Conservation (phyloP, 2,329 filamentous ascomycete genomes). For the Dactylella cylindrospora region DNA sequence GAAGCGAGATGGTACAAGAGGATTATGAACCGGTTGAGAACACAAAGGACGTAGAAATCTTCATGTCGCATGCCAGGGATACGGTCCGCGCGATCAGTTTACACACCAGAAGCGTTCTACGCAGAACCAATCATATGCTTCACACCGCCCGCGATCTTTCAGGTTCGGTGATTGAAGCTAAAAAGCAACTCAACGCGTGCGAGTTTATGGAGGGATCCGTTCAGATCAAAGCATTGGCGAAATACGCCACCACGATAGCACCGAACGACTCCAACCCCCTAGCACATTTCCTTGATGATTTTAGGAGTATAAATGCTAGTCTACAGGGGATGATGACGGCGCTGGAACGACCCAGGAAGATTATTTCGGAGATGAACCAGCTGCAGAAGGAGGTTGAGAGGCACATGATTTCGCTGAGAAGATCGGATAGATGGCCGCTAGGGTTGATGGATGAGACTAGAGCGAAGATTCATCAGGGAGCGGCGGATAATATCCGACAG, state of each 20-base stretch:
- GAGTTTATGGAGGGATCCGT: conserved; percentile 46
- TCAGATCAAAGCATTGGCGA: conserved; percentile 70
- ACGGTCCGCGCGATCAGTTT: conserved; percentile 83
- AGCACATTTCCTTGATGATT: conserved; percentile 69
- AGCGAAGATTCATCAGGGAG: conserved; percentile 73
- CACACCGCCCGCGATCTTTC: conserved; percentile 59
- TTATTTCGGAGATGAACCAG: conserved; percentile 74
- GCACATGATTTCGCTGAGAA: conserved; percentile 70
- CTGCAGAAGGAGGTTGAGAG: conserved; percentile 76
- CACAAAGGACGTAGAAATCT: conserved; percentile 85
- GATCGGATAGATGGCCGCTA: conserved; percentile 76
- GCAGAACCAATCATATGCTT: conserved; percentile 60
- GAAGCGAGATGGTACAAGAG: conserved; percentile 80
- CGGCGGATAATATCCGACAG: conserved; percentile 74
- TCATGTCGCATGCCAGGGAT: conserved; percentile 86
- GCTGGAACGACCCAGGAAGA: conserved; percentile 73
- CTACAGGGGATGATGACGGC: conserved; percentile 78
- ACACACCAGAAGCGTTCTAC: conserved; percentile 77
- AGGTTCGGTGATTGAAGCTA: conserved; percentile 40
- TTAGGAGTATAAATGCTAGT: conserved; percentile 79
- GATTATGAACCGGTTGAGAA: conserved; percentile 84
- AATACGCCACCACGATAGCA: conserved; percentile 67
- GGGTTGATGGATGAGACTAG: conserved; percentile 83
- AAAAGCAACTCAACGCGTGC: conserved; percentile 47
- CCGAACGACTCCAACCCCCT: conserved; percentile 74